These are phyloP conservation scores for Diplocarpon rosae DNA, from an alignment of 2,329 filamentous ascomycete species.

Conservation along the genomic window DNA sequence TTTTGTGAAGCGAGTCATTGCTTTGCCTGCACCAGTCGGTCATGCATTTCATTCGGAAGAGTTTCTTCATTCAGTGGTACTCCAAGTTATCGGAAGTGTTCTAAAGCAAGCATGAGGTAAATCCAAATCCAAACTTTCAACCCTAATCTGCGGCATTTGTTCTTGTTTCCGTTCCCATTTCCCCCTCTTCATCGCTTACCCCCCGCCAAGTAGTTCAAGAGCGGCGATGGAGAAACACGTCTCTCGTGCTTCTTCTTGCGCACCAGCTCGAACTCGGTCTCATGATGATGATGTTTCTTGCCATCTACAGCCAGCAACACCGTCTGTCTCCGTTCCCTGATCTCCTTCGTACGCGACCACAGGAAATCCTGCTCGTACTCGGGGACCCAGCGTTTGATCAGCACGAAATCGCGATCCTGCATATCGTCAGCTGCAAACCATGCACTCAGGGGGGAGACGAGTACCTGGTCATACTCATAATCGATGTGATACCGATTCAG, in stretches of 20 bases:
- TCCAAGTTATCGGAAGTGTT: conserved; percentile 4
- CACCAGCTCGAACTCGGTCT: conserved; percentile 24
- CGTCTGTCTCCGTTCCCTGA: conserved; percentile 29
- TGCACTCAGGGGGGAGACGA: conserved; percentile 17
- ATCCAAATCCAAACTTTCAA: conserved; percentile 1
- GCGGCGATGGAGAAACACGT: conserved; percentile 22
- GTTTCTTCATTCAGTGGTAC: conserved; percentile 16
- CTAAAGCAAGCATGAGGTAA: conserved; percentile 3
- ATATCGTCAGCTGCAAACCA: conserved; percentile 27
- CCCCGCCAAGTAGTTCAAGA: conserved; percentile 26
- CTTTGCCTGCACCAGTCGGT: not conserved
- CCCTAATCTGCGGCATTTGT: not conserved
- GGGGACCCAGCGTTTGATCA: conserved; percentile 64
- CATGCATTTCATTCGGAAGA: not conserved
- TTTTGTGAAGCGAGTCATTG: too few relatives aligned
- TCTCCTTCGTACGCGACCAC: conserved; percentile 57
- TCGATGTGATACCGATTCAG: conserved; percentile 44
- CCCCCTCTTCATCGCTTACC: conserved; percentile 13
- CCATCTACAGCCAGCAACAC: conserved; percentile 18
- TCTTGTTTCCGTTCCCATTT: not conserved
- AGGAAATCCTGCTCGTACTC: conserved; percentile 61
- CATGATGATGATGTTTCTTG: conserved; percentile 19
- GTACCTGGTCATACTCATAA: conserved; percentile 45
- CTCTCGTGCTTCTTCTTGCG: conserved; percentile 25
- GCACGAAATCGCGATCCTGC: conserved; percentile 56